Percentiles rank a stretch among this genome's conserved stretches.
Evolutionary conservation across 2,329 filamentous ascomycete species (phyloP).

Genomic region (Ophiostoma ulmi): DNA sequence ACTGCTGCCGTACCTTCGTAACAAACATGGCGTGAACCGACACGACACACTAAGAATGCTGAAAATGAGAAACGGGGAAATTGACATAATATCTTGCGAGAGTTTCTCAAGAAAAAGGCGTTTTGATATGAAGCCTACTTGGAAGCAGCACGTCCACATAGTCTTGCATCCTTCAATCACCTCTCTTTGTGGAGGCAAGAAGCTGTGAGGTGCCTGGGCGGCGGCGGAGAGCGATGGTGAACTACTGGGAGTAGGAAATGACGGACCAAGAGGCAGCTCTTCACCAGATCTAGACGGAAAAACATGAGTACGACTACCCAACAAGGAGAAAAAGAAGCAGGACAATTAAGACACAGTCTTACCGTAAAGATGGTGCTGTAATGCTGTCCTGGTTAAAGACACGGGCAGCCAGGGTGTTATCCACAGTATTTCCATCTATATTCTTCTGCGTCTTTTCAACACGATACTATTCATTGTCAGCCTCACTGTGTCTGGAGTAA

Average conservation of each 20-base stretch:
- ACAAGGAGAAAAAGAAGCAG: not conserved
- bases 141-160: slow-evolving; percentile 32
- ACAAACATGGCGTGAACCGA: slow-evolving; percentile 22
- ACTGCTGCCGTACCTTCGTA: slow-evolving; percentile 28
- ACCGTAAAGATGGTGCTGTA: not conserved
- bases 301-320: not conserved
- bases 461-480: not conserved
- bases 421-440: not conserved
- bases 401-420: no score
- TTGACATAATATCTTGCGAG: slow-evolving; percentile 21
- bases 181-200: slow-evolving; percentile 25
- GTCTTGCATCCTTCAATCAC: slow-evolving; percentile 30
- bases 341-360: not conserved
- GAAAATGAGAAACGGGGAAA: slow-evolving; percentile 28
- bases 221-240: not conserved
- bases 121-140: slow-evolving; percentile 33
- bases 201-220: not conserved
- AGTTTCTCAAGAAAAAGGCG: slow-evolving; percentile 31
- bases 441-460: not conserved
- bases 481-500: not conserved
- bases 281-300: not conserved
- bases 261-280: not conserved
- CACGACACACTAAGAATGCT: slow-evolving; percentile 22
- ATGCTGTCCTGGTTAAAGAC: not conserved
- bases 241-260: slow-evolving; percentile 10